Conservation (phyloP, 2,329 filamentous ascomycete species). For the Venturia carpophila region DNA sequence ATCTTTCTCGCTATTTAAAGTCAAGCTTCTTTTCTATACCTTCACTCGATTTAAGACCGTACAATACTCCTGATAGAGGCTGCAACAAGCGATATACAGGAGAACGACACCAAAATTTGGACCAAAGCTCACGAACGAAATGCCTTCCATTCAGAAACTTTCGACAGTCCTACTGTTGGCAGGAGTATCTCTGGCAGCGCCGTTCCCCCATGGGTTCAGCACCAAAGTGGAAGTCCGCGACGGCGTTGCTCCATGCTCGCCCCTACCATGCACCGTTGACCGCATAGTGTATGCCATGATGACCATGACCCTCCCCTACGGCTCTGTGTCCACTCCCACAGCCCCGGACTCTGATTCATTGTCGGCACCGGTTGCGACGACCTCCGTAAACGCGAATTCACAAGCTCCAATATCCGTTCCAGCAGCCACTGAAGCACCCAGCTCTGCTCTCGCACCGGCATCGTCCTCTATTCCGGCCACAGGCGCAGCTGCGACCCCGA, state of each 20-base stretch:
- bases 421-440: neutral
- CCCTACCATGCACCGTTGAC: neutral
- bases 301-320: neutral
- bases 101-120: neutral
- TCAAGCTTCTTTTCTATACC: neutral
- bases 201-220: neutral
- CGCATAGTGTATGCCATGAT: neutral
- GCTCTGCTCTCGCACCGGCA: neutral
- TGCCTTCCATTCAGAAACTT: neutral
- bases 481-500: neutral
- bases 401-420: neutral
- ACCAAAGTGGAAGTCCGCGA: neutral
- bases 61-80: neutral
- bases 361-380: neutral
- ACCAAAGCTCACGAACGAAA: neutral
- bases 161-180: constrained; percentile 1
- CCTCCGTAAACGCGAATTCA: neutral
- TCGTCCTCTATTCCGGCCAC: neutral
- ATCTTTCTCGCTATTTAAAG: neutral
- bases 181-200: constrained; percentile 2
- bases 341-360: neutral
- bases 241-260: neutral
- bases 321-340: neutral
- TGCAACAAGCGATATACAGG: neutral
- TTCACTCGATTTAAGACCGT: neutral